These are phyloP conservation scores for Astrothelium subdiscretum DNA, from an alignment of 495 filamentous ascomycete species.

Conservation along the genomic window DNA sequence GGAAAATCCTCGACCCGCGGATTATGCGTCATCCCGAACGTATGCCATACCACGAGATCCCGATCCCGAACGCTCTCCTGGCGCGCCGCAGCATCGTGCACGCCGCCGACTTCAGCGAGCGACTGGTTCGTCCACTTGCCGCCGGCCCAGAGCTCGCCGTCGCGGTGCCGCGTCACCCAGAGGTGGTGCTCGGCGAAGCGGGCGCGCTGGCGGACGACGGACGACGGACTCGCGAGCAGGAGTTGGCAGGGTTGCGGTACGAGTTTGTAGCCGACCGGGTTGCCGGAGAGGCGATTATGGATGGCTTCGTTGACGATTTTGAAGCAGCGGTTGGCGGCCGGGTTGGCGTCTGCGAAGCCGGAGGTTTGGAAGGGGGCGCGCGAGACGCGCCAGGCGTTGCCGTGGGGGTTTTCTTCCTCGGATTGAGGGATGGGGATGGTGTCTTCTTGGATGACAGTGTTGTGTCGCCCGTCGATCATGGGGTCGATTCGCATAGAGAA, in stretches of 20 bases:
- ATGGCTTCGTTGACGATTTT: slow-evolving; percentile 21
- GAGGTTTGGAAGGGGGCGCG: slow-evolving; percentile 10
- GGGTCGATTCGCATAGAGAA: slow-evolving; percentile 25
- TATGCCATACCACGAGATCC: slow-evolving; percentile 22
- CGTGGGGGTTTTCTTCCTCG: slow-evolving; percentile 17
- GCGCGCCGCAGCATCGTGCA: slow-evolving; percentile 9
- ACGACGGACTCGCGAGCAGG: slow-evolving; percentile 16
- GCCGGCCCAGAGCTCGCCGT: slow-evolving; percentile 21
- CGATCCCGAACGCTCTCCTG: slow-evolving; percentile 11
- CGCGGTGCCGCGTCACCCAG: slow-evolving; percentile 26
- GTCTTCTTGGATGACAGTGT: slow-evolving; percentile 21
- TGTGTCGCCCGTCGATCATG: slow-evolving; percentile 20
- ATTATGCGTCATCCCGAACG: slow-evolving; percentile 23
- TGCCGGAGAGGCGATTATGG: slow-evolving; percentile 18
- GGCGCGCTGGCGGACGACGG: slow-evolving; percentile 13
- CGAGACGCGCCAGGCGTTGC: slow-evolving; percentile 16
- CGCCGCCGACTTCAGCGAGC: slow-evolving; percentile 7
- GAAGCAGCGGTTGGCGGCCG: slow-evolving; percentile 16
- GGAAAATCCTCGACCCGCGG: slow-evolving; percentile 23
- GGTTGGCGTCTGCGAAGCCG: slow-evolving; percentile 13
- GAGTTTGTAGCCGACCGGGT: slow-evolving; percentile 26
- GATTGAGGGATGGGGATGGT: slow-evolving; percentile 14
- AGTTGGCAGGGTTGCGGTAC: slow-evolving; percentile 23
- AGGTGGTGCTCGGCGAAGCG: slow-evolving; percentile 22
- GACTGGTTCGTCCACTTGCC: slow-evolving; percentile 22